phyloP scores from a whole-genome alignment of 768 basidiomycete species.

The Chalciporus piperatus region DNA sequence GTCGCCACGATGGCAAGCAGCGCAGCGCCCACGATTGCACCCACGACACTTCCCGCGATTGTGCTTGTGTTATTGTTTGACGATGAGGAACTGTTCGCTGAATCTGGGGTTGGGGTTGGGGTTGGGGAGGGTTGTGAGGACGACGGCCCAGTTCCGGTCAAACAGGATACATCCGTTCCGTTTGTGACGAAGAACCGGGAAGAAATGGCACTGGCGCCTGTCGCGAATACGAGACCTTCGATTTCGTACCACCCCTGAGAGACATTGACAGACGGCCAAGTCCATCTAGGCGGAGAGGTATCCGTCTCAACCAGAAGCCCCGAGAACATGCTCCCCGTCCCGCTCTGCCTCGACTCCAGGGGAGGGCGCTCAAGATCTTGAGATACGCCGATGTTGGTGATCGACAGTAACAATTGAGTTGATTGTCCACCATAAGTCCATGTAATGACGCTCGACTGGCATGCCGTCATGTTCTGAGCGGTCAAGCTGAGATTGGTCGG shows the following conservation, averaged over 20 bases:
- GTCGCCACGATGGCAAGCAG: slow-evolving; percentile 33
- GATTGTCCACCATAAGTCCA: slow-evolving; percentile 42
- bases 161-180: slow-evolving; percentile 36
- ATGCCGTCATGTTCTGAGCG: slow-evolving; percentile 34
- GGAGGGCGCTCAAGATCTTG: slow-evolving; percentile 11
- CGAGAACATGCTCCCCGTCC: slow-evolving; percentile 8
- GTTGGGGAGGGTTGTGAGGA: neutral
- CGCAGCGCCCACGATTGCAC: slow-evolving; percentile 37
- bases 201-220: slow-evolving; percentile 18
- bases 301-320: slow-evolving; percentile 26
- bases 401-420: slow-evolving; percentile 31
- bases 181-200: slow-evolving; percentile 35
- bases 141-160: slow-evolving; percentile 13
- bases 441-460: slow-evolving; percentile 29
- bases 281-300: slow-evolving; percentile 28
- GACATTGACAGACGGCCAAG: slow-evolving; percentile 47
- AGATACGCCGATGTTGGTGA: slow-evolving; percentile 41
- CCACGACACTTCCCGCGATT: slow-evolving; percentile 54
- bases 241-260: slow-evolving; percentile 48
- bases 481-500: slow-evolving; percentile 19
- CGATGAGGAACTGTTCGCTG: slow-evolving; percentile 14
- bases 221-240: slow-evolving; percentile 15
- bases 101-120: slow-evolving; percentile 16
- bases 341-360: slow-evolving; percentile 1
- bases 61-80: slow-evolving; percentile 37